Evolutionary conservation across 352 stramenopile genomes (phyloP), one percentile per base, ranked within the genome.

Genomic region (Phytophthora lateralis): DNA sequence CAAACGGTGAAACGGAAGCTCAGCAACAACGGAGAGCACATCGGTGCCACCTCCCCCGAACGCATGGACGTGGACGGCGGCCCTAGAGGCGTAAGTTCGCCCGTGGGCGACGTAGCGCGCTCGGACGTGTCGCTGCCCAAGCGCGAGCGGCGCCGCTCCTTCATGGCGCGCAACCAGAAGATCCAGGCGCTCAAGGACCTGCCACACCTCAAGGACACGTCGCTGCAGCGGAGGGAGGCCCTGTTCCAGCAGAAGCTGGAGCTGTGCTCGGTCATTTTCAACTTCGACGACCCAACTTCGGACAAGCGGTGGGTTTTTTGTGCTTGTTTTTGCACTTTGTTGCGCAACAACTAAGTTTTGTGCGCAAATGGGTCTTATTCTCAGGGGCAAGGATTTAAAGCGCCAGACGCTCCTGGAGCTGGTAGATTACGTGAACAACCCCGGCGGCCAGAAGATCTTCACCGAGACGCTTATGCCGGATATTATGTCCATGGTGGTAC

Each of bases 361-460:
- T n/a, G 35, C 35, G 12, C 24, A 48, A 47, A 6, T 4, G 32
- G 24, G 27, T 53, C 9, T 51, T 17, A 46, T 60, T 21, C 35
- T 62, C 51, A 94, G 85, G 54, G 85, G 86, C 44, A 93, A 93
- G 71, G 97, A 99, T 66, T 88, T 99, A 60, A 99, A 99, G 82
- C 92, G 97, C 29, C 96, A 99, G 69, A 99, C 97, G 35, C 79
- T 99, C 15, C 81, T 99, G 34, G 98, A 99, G 74, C 86, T 99
- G 6, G 97, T 99, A 24, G 98, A 99, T 78, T 99, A 98, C 70
- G 96, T 99, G 18, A 99, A 99, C 72, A 98, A 97, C 48, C 93
- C 96, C 12, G 81, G 80, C 45, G 93, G 94, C 11, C 89, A 98
- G 65, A 96, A 98, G 78, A 99, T 98, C 62, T 99, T 99, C 61